A percentile compares a stretch with the other conserved stretches of the same genome.
phyloP scores from a whole-genome alignment of 345 rosid species.

The Litchi chinensis region DNA sequence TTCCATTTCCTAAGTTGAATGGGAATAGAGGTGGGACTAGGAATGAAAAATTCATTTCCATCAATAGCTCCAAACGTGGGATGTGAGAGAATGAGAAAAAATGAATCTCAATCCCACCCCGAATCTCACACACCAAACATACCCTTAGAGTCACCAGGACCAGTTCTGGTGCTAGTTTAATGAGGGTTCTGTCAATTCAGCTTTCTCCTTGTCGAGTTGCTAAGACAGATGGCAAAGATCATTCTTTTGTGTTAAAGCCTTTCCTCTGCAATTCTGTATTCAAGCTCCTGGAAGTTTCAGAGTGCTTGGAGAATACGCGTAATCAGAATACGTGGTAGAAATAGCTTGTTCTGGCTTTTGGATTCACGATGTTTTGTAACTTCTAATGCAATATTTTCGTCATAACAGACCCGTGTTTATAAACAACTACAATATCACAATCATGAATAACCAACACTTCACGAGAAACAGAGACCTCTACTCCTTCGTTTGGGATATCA shows the following conservation, averaged over 20 bases:
- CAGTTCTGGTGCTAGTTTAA: constrained; percentile 31
- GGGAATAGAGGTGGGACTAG: too few relatives aligned
- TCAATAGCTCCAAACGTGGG: too few relatives aligned
- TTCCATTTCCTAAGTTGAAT: too few relatives aligned
- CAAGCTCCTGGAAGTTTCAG: constrained; percentile 42
- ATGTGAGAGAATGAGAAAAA: too few relatives aligned
- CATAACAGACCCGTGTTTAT: constrained; percentile 35
- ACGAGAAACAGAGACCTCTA: background rate
- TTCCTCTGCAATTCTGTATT: constrained; percentile 67
- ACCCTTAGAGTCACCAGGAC: constrained; percentile 45
- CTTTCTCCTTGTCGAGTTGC: constrained; percentile 71
- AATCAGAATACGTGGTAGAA: constrained; percentile 41
- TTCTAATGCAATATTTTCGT: constrained; percentile 36
- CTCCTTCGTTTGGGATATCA: background rate
- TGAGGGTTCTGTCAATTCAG: constrained; percentile 36
- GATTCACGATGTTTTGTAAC: constrained; percentile 29
- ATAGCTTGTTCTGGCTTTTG: constrained; percentile 28
- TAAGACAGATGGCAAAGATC: constrained; percentile 52
- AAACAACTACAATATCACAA: constrained; percentile 3
- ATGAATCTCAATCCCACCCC: too few relatives aligned
- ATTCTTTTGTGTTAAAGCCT: constrained; percentile 60
- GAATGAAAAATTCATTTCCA: too few relatives aligned
- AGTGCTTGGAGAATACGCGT: constrained; percentile 37
- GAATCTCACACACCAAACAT: too few relatives aligned
- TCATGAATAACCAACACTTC: background rate